Percentiles rank a stretch among this genome's conserved stretches.
Conservation (phyloP, 2,329 filamentous ascomycete species). For the Fusarium cicatricum region DNA sequence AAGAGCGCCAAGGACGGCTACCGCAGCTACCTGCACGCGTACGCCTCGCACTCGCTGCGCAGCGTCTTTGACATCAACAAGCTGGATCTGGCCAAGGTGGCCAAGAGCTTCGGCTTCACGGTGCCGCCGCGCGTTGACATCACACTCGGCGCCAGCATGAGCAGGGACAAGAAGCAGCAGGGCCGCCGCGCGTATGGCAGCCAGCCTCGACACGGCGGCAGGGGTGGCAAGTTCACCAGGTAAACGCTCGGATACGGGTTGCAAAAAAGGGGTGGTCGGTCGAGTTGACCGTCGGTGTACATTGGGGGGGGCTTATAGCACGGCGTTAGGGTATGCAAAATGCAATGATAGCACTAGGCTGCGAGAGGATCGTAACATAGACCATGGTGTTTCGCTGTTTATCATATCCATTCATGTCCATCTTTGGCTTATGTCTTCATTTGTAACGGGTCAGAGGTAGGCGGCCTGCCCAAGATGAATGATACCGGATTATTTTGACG, state of each 20-base stretch:
- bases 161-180: constrained; percentile 70
- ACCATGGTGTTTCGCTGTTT: constrained; percentile 18
- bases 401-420: neutral
- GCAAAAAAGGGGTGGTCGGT: constrained; percentile 14
- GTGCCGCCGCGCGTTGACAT: constrained; percentile 85
- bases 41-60: constrained; percentile 74
- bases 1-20: constrained; percentile 83
- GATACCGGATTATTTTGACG: too few relatives aligned
- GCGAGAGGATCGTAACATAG: constrained; percentile 24
- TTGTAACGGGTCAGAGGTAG: neutral
- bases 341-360: constrained; percentile 38
- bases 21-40: constrained; percentile 92
- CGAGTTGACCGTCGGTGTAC: constrained; percentile 29
- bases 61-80: constrained; percentile 81
- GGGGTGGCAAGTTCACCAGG: constrained; percentile 37
- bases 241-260: constrained; percentile 15
- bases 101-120: constrained; percentile 83
- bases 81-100: constrained; percentile 82
- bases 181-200: constrained; percentile 77
- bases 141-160: constrained; percentile 81
- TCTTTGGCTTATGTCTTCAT: neutral
- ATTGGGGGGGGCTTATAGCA: constrained; percentile 40
- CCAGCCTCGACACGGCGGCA: constrained; percentile 69
- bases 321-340: constrained; percentile 44
- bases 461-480: too few relatives aligned